Base-by-base conservation (phyloP, 768 basidiomycete species). In the Russula griseocarnosa region DNA sequence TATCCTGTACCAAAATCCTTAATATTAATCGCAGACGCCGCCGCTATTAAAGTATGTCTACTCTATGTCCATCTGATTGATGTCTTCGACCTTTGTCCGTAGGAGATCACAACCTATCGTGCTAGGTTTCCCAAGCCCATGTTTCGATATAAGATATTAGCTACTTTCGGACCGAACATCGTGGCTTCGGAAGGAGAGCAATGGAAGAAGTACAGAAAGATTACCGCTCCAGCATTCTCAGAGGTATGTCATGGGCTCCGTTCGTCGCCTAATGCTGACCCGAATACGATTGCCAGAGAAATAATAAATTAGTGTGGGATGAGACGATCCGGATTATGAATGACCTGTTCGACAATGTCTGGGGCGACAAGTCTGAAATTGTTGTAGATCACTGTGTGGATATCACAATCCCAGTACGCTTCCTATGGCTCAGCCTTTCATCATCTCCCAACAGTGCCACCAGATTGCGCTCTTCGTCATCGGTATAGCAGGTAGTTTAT, bases 121-220 rank as follows among this genome's bases (percentile, higher is more conserved):
- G 73, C 77, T 8, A 79, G 81, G 18, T 88, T 86, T 66, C 82
- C 84, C 0, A 88, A 88, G 67, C 81, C 83, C 20, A 11, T 44
- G 20, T 4, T 9, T 44, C 44, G 44, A 44, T 87, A 87, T 66
- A 65, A 53, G 2, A 63, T 75, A 20, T 72, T 88, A 20, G 60
- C 73, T 0, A 76, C 83, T 61, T 88, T 81, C 69, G 86, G 87
- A 7, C 69, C 70, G 9, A 90, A 88, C 66, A 83, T 88, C 52
- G 79, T 88, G 22, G 79, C 79, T 2, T 82, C 83, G 0, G 86
- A 88, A 67, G 83, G 82, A 26, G 81, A 83, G 2, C 78, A 82
- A 63, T 88, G 86, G 86, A 86, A 86, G 71, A 79, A 81, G 34
- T 85, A 85, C 66, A 74, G 86, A 50, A 85, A 83, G 70, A 79